Conservation (phyloP, 2,329 filamentous ascomycete genomes). For the Neoascochyta sp. region DNA sequence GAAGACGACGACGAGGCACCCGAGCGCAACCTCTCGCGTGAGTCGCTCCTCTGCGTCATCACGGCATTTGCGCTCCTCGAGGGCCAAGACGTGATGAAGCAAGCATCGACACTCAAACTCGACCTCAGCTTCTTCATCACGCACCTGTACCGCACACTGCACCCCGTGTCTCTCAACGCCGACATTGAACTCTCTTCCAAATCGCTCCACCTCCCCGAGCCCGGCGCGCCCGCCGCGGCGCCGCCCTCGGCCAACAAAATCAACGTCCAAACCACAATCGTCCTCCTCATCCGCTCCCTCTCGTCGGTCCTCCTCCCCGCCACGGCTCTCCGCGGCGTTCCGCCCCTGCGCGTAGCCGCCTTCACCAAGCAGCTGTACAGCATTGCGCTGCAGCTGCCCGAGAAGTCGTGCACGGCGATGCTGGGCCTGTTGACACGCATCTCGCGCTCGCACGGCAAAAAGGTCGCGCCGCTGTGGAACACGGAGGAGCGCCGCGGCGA, state of each 20-base stretch:
- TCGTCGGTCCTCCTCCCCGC: constrained; percentile 75
- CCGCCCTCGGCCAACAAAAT: constrained; percentile 62
- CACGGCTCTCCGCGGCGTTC: constrained; percentile 68
- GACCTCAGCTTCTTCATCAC: constrained; percentile 95
- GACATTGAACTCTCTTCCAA: constrained; percentile 81
- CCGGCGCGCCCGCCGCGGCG: constrained; percentile 47
- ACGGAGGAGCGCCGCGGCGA: constrained; percentile 92
- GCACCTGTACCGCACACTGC: constrained; percentile 83
- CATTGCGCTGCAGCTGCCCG: constrained; percentile 76
- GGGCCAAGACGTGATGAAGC: constrained; percentile 86
- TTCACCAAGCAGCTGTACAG: constrained; percentile 91
- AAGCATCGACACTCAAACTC: constrained; percentile 74
- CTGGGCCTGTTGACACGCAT: constrained; percentile 75
- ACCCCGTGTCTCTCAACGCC: constrained; percentile 72
- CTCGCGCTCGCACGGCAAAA: constrained; percentile 74
- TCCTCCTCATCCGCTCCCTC: constrained; percentile 83
- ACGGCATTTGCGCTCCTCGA: constrained; percentile 95
- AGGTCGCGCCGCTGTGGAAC: constrained; percentile 84
- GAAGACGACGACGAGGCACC: constrained; percentile 45
- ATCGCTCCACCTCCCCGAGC: constrained; percentile 67
- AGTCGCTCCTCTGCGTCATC: constrained; percentile 88
- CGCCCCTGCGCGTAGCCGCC: constrained; percentile 80
- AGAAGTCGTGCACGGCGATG: constrained; percentile 80
- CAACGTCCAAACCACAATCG: constrained; percentile 92
- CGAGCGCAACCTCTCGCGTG: constrained; percentile 70